These are phyloP conservation scores for Anthoceros angustus DNA, from an alignment of 225 moss, liverwort and hornwort species.

Conservation along the genomic window DNA sequence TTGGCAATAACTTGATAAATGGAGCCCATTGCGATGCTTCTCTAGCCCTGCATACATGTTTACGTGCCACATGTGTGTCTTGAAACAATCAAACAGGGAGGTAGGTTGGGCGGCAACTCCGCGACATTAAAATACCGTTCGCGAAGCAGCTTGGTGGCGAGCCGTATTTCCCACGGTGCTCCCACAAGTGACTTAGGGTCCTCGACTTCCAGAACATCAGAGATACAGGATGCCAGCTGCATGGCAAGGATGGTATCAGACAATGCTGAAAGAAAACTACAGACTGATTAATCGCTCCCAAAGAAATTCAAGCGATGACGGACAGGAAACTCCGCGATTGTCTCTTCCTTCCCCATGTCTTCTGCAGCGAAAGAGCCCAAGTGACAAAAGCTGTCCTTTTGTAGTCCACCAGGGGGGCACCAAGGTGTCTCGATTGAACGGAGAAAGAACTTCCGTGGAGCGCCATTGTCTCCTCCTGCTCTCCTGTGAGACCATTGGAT, in stretches of 20 bases:
- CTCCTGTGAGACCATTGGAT: not conserved
- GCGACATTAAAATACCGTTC: constrained; percentile 60
- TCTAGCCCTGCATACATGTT: constrained; percentile 32
- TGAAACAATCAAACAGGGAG: not conserved
- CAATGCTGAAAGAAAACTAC: too few relatives aligned
- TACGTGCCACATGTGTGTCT: not conserved
- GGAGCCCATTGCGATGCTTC: constrained; percentile 47
- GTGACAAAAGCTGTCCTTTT: not conserved
- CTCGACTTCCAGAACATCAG: constrained; percentile 32
- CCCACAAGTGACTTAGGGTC: constrained; percentile 29
- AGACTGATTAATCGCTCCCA: too few relatives aligned
- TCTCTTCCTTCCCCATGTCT: not conserved
- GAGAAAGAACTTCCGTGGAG: not conserved
- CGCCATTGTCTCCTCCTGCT: not conserved
- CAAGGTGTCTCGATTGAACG: not conserved
- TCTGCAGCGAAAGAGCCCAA: not conserved
- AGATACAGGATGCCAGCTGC: constrained; percentile 45
- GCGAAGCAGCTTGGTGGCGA: constrained; percentile 71
- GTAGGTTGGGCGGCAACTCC: not conserved
- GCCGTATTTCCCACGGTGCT: constrained; percentile 82
- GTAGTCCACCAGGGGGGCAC: not conserved
- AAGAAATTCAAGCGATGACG: too few relatives aligned
- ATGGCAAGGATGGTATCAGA: constrained; percentile 7
- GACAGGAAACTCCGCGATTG: not conserved
- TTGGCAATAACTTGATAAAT: constrained; percentile 57